Evolutionary conservation across 306 rosid species (phyloP).

Genomic region (Oxytropis ochrocephala): DNA sequence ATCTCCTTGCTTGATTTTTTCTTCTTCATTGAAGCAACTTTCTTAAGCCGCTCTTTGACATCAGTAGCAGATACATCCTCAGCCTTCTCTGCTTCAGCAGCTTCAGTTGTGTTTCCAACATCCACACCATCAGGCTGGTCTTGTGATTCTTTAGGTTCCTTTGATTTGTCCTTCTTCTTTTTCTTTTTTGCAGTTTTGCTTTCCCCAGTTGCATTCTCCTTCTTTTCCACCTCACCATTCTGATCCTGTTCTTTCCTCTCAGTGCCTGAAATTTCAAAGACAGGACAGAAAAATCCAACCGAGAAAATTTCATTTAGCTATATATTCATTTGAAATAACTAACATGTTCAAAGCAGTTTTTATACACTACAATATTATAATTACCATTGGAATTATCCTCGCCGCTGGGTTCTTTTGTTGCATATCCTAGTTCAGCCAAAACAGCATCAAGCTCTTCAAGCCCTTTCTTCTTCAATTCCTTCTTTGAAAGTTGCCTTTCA

Average conservation of each 20-base stretch:
- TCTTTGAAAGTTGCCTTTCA: constrained; percentile 77
- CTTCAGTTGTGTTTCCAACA: constrained; percentile 26
- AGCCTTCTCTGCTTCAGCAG: constrained; percentile 36
- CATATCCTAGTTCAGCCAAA: constrained; percentile 66
- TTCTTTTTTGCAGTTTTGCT: constrained; percentile 61
- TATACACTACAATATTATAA: not conserved
- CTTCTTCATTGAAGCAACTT: constrained; percentile 62
- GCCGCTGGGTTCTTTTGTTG: constrained; percentile 30
- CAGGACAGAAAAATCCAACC: not conserved
- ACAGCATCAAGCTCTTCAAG: constrained; percentile 77
- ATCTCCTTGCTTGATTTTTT: constrained; percentile 70
- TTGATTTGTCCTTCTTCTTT: constrained; percentile 71
- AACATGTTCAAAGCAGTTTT: not conserved
- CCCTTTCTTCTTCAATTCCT: constrained; percentile 75
- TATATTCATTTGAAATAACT: not conserved
- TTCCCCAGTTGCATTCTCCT: constrained; percentile 45
- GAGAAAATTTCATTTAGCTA: not conserved
- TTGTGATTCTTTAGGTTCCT: constrained; percentile 56
- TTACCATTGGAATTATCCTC: constrained; percentile 55
- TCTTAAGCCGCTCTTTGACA: constrained; percentile 76
- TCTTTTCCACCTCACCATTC: constrained; percentile 44
- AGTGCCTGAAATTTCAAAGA: constrained; percentile 18
- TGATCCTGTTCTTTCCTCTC: constrained; percentile 34
- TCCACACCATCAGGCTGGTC: constrained; percentile 36
- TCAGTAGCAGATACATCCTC: constrained; percentile 46